phyloP scores from a whole-genome alignment of 352 stramenopile species.

The Blastocystis sp. region DNA sequence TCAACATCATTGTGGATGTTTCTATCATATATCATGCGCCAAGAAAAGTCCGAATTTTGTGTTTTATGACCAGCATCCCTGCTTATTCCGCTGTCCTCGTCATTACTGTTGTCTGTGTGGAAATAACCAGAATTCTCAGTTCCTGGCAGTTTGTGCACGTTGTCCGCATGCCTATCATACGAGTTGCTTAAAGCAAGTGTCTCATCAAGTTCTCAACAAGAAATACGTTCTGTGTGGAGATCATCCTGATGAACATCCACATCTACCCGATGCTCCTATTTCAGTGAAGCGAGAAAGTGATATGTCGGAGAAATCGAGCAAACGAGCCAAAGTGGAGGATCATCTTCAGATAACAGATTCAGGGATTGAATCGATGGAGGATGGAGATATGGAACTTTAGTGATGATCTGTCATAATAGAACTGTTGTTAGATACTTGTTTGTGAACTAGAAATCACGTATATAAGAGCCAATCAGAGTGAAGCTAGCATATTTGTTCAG shows the following conservation, averaged over 20 bases:
- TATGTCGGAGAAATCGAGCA: neutral
- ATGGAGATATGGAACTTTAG: slow-evolving; percentile 28
- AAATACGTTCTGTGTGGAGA: slow-evolving; percentile 80
- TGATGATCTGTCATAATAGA: neutral
- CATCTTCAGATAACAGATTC: neutral
- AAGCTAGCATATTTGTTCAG: neutral
- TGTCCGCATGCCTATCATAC: slow-evolving; percentile 76
- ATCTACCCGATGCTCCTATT: neutral
- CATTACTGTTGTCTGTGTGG: slow-evolving; percentile 76
- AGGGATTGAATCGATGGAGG: neutral
- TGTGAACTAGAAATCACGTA: neutral
- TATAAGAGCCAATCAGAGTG: neutral
- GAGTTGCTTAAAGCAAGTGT: slow-evolving; percentile 72
- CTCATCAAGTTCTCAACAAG: slow-evolving; percentile 75
- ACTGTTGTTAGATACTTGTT: neutral
- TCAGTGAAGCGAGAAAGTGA: neutral
- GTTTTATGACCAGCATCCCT: slow-evolving; percentile 74
- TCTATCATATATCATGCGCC: slow-evolving; percentile 80
- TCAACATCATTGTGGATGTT: slow-evolving; percentile 78
- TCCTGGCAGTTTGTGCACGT: slow-evolving; percentile 71
- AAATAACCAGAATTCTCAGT: neutral
- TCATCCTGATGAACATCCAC: slow-evolving; percentile 65
- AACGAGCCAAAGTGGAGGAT: neutral
- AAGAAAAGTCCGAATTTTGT: slow-evolving; percentile 72
- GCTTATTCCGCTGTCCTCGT: slow-evolving; percentile 76